Conservation (phyloP, 495 filamentous ascomycete species). For the Trichoderma gamsii region DNA sequence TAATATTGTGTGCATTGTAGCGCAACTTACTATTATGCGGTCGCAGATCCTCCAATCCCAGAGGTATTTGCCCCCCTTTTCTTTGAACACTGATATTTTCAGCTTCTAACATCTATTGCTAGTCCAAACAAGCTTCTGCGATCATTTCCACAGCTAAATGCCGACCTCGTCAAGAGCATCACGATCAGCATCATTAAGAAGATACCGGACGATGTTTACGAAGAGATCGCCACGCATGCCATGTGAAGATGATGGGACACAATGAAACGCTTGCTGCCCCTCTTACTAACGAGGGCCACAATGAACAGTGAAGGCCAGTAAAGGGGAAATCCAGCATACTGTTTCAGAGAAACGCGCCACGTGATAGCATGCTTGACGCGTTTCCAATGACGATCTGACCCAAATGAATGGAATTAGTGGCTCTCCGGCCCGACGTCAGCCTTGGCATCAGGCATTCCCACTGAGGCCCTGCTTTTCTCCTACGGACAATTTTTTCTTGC, state of each 20-base stretch:
- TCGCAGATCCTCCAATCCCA: slow-evolving; percentile 73
- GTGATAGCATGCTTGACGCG: neutral
- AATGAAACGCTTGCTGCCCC: neutral
- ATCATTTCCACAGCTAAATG: slow-evolving; percentile 79
- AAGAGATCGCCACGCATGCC: slow-evolving; percentile 81
- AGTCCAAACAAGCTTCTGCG: slow-evolving; percentile 89
- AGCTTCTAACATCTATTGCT: slow-evolving; percentile 13
- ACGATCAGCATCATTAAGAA: slow-evolving; percentile 74
- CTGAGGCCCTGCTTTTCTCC: neutral
- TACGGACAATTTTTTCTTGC: neutral
- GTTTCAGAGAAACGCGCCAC: too few relatives aligned
- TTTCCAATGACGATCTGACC: neutral
- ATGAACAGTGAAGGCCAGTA: too few relatives aligned
- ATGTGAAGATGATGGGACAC: slow-evolving; percentile 39
- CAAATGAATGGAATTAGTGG: neutral
- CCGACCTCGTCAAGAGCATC: slow-evolving; percentile 71
- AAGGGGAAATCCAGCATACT: too few relatives aligned
- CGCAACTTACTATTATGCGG: slow-evolving; percentile 84
- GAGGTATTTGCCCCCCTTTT: slow-evolving; percentile 54
- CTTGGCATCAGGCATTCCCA: neutral
- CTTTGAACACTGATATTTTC: neutral
- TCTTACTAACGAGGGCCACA: neutral
- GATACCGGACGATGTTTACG: slow-evolving; percentile 84
- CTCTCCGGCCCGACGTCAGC: neutral
- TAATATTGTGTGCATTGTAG: slow-evolving; percentile 94